Conservation (phyloP, 345 rosid genomes). For the Passiflora organensis region DNA sequence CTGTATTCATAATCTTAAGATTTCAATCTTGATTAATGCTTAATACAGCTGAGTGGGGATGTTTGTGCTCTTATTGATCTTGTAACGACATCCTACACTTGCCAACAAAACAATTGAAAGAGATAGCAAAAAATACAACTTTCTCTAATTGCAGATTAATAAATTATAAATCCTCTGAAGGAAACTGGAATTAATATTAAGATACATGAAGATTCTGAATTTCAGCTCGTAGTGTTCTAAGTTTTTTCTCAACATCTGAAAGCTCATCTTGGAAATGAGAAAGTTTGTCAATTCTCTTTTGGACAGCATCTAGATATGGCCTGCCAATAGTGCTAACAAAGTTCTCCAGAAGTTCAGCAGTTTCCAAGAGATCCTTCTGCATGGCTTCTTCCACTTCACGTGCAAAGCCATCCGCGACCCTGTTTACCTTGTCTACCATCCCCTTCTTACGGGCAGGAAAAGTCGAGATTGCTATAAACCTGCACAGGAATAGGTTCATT, state of each 20-base stretch:
- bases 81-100: too few species aligned
- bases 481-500: conserved; percentile 17
- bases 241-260: conserved; percentile 38
- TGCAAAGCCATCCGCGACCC: conserved; percentile 56
- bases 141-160: not conserved
- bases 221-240: conserved; percentile 51
- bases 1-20: too few species aligned
- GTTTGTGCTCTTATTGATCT: too few species aligned
- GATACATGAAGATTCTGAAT: conserved; percentile 77
- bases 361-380: conserved; percentile 71
- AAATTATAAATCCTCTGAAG: not conserved
- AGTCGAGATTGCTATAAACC: conserved; percentile 69
- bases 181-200: conserved; percentile 6
- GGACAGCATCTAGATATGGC: conserved; percentile 79
- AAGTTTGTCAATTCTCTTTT: conserved; percentile 51
- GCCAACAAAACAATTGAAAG: too few species aligned
- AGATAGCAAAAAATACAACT: too few species aligned
- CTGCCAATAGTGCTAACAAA: conserved; percentile 53
- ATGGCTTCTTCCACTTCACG: conserved; percentile 79
- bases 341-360: conserved; percentile 40
- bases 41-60: too few species aligned
- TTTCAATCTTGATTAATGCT: too few species aligned
- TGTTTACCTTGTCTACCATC: conserved; percentile 59
- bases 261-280: conserved; percentile 47
- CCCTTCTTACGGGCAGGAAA: conserved; percentile 67